Conservation (phyloP, 1,139 yeast genomes). For the Hyphopichia burtonii region DNA sequence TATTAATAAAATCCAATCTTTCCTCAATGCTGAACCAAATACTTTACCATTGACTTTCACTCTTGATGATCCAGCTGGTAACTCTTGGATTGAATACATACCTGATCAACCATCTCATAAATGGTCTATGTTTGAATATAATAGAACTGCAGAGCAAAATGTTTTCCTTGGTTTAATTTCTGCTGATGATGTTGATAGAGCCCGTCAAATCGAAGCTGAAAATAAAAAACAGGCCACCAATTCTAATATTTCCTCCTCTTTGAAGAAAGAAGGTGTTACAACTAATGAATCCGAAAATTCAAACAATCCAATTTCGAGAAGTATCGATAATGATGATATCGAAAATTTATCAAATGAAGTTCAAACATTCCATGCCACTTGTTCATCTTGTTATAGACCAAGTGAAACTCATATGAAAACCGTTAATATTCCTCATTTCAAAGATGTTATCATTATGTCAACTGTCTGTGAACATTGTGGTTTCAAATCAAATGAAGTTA, state of each 20-base stretch:
- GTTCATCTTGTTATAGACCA: slow-evolving; percentile 81
- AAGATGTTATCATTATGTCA: slow-evolving; percentile 95
- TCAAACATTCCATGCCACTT: slow-evolving; percentile 87
- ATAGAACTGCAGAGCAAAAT: slow-evolving; percentile 86
- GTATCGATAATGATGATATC: slow-evolving; percentile 72
- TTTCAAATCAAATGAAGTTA: slow-evolving; percentile 94
- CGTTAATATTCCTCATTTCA: slow-evolving; percentile 95
- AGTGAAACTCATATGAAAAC: slow-evolving; percentile 96
- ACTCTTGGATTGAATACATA: slow-evolving; percentile 90
- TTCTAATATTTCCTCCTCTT: slow-evolving; percentile 26
- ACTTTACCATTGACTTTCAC: slow-evolving; percentile 76
- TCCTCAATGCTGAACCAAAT: slow-evolving; percentile 62
- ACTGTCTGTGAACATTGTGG: slow-evolving; percentile 93
- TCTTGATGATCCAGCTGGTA: slow-evolving; percentile 94
- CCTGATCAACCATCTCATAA: slow-evolving; percentile 90
- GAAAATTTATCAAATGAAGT: slow-evolving; percentile 87
- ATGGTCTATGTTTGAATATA: slow-evolving; percentile 84
- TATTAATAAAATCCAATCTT: slow-evolving; percentile 55
- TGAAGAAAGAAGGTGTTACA: slow-evolving; percentile 10
- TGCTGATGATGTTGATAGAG: slow-evolving; percentile 69
- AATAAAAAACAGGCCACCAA: slow-evolving; percentile 39
- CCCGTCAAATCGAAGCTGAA: slow-evolving; percentile 40
- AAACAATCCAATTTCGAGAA: slow-evolving; percentile 49
- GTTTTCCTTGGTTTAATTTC: slow-evolving; percentile 83
- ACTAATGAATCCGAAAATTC: slow-evolving; percentile 23